Evolutionary conservation across 768 basidiomycete genomes (phyloP), one percentile per base, ranked within the genome.

Genomic region (Suillus alpinus): DNA sequence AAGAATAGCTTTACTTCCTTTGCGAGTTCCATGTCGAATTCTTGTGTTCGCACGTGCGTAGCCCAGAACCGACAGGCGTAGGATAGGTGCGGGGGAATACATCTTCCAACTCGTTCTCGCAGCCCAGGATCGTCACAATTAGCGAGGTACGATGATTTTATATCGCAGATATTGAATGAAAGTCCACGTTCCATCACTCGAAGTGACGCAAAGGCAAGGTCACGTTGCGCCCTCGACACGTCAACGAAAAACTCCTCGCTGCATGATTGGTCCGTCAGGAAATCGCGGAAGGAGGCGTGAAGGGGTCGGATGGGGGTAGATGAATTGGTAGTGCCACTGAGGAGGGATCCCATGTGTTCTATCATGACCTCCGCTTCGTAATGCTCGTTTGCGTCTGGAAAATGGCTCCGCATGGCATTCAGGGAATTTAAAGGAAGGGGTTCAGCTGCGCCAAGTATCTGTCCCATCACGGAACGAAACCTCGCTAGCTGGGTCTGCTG

Each of bases 31-130:
- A 58, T 29, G 29, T 66, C 66, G 49, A 61, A 65, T 13, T 59
- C 49, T 26, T 26, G 40, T 36, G 23, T 50, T 2, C 56, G 63
- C 2, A 69, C 12, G 47, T 80, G 79, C 44, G 64, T 65, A 32
- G 70, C 66, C 79, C 77, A 80, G 41, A 68, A 76, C 32, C 65
- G 66, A 59, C 77, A 78, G 13, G 77, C 63, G 60, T 80, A 81
- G 3, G 67, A 64, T 3, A 80, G 62, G 13, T 66, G 63, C 7
- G 66, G 56, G 1, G 77, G 63, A 23, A 80, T 76, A 26, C 47
- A 56, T 2, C 36, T 56, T 12, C 63, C 44, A 37, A 78, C 67
- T 6, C 62, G 63, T 4, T 14, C 16, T 0, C 51, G 29, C 1
- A 71, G 47, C 37, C 68, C 63, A 2, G 62, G 58, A 4, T 78